Percentiles rank a stretch among this genome's conserved stretches.
Conservation (phyloP, 495 filamentous ascomycete genomes). For the Tuber aestivum region DNA sequence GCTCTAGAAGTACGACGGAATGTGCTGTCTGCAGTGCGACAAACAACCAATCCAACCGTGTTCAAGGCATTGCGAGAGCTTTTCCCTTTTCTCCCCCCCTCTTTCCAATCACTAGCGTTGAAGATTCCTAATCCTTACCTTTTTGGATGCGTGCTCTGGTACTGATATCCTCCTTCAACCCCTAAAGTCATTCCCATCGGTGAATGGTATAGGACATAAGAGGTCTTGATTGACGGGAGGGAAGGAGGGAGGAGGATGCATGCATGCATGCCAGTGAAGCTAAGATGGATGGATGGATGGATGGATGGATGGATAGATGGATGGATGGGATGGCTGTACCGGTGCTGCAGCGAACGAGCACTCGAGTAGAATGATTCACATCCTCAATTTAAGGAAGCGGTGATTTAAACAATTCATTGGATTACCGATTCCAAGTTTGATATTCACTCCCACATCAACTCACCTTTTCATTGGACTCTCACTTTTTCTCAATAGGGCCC, state of each 20-base stretch:
- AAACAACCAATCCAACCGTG: slow-evolving; percentile 10
- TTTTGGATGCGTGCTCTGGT: not conserved
- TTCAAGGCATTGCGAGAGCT: slow-evolving; percentile 20
- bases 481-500: not conserved
- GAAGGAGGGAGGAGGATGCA: not conserved
- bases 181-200: not conserved
- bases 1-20: slow-evolving; percentile 29
- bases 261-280: not conserved
- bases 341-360: not conserved
- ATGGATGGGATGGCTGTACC: not conserved
- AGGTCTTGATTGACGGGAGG: not conserved
- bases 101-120: slow-evolving; percentile 19
- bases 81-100: slow-evolving; percentile 6
- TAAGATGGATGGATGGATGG: not conserved
- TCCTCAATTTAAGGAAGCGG: not conserved
- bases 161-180: not conserved
- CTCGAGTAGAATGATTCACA: not conserved
- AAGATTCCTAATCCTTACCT: not conserved
- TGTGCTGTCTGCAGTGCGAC: slow-evolving; percentile 28
- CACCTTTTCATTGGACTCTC: not conserved
- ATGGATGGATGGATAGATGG: not conserved
- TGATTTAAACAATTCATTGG: not conserved
- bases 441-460: not conserved
- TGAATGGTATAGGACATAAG: not conserved
- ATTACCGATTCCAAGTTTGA: not conserved